Evolutionary conservation across 805 yeast species (phyloP).

Genomic region (Barnettozyma siamensis): DNA sequence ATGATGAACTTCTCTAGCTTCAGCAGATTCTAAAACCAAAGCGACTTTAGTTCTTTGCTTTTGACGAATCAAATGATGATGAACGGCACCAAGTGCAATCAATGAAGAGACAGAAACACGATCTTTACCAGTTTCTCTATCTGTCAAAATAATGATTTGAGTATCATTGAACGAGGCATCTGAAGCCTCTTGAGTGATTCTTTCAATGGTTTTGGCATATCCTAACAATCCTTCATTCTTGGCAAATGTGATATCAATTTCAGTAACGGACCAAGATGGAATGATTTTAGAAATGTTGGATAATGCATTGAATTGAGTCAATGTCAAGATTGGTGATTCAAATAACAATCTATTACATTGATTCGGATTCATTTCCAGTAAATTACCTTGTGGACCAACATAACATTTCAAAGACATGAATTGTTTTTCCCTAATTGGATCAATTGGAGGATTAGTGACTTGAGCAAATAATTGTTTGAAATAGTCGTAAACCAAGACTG

Average conservation of each 20-base stretch:
- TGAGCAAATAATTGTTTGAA: constrained; percentile 96
- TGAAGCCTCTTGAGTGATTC: constrained; percentile 82
- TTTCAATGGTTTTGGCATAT: constrained; percentile 76
- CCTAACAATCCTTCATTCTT: constrained; percentile 82
- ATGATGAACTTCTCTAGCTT: constrained; percentile 97
- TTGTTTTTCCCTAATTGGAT: constrained; percentile 92
- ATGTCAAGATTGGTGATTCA: constrained; percentile 75
- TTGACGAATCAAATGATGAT: constrained; percentile 91
- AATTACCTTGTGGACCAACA: constrained; percentile 97
- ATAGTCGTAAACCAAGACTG: constrained; percentile 84
- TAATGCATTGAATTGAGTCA: constrained; percentile 70
- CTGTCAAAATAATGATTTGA: constrained; percentile 74
- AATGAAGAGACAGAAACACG: constrained; percentile 81
- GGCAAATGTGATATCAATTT: constrained; percentile 83
- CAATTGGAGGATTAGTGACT: constrained; percentile 98
- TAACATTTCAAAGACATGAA: constrained; percentile 97
- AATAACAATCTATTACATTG: constrained; percentile 88
- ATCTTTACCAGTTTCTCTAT: constrained; percentile 51
- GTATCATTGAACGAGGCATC: constrained; percentile 72
- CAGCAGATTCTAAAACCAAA: constrained; percentile 86
- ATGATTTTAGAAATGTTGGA: constrained; percentile 64
- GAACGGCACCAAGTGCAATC: constrained; percentile 95
- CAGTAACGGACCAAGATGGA: constrained; percentile 81
- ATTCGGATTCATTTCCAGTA: constrained; percentile 83
- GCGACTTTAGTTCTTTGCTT: constrained; percentile 97